These are phyloP conservation scores for Zalerion maritima DNA, from an alignment of 495 filamentous ascomycete species.

Conservation along the genomic window DNA sequence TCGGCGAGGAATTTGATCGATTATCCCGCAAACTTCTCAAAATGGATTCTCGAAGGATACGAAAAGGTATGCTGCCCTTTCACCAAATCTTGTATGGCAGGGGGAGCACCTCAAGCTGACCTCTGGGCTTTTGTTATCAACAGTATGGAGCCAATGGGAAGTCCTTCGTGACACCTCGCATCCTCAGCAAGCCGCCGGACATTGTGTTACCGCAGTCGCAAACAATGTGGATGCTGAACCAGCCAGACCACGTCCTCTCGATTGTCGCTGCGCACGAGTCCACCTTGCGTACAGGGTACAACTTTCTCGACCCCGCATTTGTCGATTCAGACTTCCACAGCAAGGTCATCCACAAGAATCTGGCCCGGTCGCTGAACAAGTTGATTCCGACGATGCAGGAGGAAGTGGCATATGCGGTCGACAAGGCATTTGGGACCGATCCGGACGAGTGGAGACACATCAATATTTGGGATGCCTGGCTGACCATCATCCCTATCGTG, in stretches of 20 bases:
- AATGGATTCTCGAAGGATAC: conserved; percentile 21
- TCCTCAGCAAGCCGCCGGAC: conserved; percentile 16
- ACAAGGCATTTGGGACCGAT: conserved; percentile 15
- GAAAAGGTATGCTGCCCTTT: conserved; percentile 11
- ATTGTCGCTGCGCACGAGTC: conserved; percentile 17
- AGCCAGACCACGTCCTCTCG: conserved; percentile 18
- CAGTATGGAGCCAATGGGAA: conserved; percentile 19
- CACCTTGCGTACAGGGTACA: conserved; percentile 16
- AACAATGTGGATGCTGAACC: conserved; percentile 21
- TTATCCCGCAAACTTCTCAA: conserved; percentile 14
- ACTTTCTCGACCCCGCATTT: conserved; percentile 14
- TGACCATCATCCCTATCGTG: conserved; percentile 16
- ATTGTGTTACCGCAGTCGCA: conserved; percentile 21
- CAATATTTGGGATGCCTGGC: conserved; percentile 20
- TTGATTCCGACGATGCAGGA: conserved; percentile 20
- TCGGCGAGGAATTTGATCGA: conserved; percentile 18
- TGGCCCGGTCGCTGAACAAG: conserved; percentile 17
- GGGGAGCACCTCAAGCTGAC: conserved; percentile 3
- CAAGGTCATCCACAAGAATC: conserved; percentile 19
- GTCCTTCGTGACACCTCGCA: conserved; percentile 17
- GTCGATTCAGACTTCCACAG: conserved; percentile 16
- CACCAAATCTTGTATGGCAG: no score
- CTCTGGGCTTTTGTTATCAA: background rate
- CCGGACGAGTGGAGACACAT: conserved; percentile 18
- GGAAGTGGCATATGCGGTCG: conserved; percentile 15